Base-by-base conservation (phyloP, 805 yeast genomes). In the Ogataea zsoltii region DNA sequence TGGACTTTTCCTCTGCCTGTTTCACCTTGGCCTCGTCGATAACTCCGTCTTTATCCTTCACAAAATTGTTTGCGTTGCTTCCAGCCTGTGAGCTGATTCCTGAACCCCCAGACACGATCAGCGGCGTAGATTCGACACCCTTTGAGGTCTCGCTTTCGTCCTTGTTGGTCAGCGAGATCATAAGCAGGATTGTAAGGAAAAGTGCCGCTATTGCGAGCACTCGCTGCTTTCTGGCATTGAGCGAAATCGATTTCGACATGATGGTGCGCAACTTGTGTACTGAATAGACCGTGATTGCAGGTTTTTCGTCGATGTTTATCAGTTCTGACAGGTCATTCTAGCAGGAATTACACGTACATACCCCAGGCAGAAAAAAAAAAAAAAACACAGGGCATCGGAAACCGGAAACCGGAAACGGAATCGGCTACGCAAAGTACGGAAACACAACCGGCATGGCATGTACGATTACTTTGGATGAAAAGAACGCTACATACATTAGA, bases 1-100 rank as follows among this genome's bases (percentile, higher is more conserved):
- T 51, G 3, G 56, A 45, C 10, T 45, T 49, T 38, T 66, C 70
- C 48, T 70, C 74, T 10, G 66, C 68, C 26, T 55, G 48, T 45
- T 67, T 69, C 44, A 72, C 73, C 45, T 68, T 68, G n/a, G 64
- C 45, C 49, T 72, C 77, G 41, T 72, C 76, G 23, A 71, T 66
- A 5, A 48, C 60, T 2, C 75, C 76, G 15, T 60, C 51, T 43
- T 64, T 60, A 45, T 64, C 63, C 32, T 45, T 58, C 7, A 66
- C 69, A n/a, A 58, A 38, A 30, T 56, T 54, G 44, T 63, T 65
- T 9, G 58, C 55, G 35, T 56, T 61, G 14, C 53, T 49, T 10
- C 54, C 50, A 11, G 55, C 54, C 32, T 51, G 55, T 9, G 57
- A 48, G 18, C 43, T 51, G 9, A 21, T 21, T 9, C 40, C 46